phyloP scores from a whole-genome alignment of 495 filamentous ascomycete genomes.

The Diplogelasinospora grovesii region DNA sequence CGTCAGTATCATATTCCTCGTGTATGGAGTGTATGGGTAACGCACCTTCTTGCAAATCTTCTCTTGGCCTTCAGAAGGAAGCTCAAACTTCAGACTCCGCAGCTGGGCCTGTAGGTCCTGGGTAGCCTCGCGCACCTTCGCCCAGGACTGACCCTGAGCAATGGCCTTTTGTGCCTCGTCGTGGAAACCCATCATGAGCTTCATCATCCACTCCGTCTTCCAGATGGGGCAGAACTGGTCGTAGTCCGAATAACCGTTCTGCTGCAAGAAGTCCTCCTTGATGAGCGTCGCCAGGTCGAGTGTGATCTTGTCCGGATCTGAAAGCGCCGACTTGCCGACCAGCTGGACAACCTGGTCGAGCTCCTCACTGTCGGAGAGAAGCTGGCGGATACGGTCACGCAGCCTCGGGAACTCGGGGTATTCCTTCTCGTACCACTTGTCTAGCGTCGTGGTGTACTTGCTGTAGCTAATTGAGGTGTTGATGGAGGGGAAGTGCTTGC shows the following conservation, averaged over 20 bases:
- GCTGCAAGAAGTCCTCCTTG: constrained; percentile 98
- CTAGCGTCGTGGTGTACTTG: constrained; percentile 85
- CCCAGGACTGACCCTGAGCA: constrained; percentile 81
- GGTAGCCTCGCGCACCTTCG: constrained; percentile 86
- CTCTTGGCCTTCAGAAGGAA: constrained; percentile 71
- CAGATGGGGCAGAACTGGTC: constrained; percentile 98
- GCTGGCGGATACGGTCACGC: constrained; percentile 84
- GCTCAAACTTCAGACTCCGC: constrained; percentile 92
- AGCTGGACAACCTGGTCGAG: constrained; percentile 98
- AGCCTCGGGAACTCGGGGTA: constrained; percentile 90
- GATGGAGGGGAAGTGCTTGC: constrained; percentile 98
- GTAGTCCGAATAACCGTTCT: constrained; percentile 98
- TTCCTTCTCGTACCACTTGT: constrained; percentile 88
- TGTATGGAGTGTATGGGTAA: neutral
- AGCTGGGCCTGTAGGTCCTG: constrained; percentile 75
- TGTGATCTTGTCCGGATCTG: constrained; percentile 97
- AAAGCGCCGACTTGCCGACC: constrained; percentile 93
- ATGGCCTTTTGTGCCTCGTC: constrained; percentile 96
- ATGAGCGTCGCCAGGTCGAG: constrained; percentile 85
- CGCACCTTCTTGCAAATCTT: constrained; percentile 69
- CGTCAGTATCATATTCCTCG: constrained; percentile 7
- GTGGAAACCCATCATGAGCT: constrained; percentile 94
- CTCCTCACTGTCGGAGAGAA: constrained; percentile 91
- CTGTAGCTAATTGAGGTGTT: constrained; percentile 94
- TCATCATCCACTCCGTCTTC: constrained; percentile 99